Evolutionary conservation across 2,329 filamentous ascomycete species (phyloP).

Genomic region (Colletotrichum magnum): DNA sequence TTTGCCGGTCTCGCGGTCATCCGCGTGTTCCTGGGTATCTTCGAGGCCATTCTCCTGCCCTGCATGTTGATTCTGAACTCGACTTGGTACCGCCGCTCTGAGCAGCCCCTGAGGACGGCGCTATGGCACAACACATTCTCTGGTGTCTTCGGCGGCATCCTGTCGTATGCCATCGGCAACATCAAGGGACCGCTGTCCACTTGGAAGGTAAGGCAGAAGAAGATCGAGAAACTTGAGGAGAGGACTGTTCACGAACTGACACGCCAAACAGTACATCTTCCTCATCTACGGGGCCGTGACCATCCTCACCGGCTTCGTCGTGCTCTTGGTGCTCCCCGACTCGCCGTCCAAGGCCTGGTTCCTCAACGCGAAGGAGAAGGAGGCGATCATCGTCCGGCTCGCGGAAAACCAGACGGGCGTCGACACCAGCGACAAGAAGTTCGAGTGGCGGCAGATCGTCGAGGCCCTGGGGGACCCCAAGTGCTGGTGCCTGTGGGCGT

Average conservation of each 20-base stretch:
- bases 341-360: constrained; percentile 68
- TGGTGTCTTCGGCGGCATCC: constrained; percentile 61
- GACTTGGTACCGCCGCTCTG: constrained; percentile 63
- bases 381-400: constrained; percentile 78
- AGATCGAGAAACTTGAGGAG: not conserved
- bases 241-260: constrained; percentile 38
- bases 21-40: constrained; percentile 43
- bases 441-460: constrained; percentile 68
- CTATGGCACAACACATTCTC: constrained; percentile 70
- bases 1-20: constrained; percentile 42
- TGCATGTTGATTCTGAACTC: constrained; percentile 63
- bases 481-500: constrained; percentile 71
- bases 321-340: constrained; percentile 71
- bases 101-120: constrained; percentile 75
- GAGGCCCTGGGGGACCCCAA: constrained; percentile 64
- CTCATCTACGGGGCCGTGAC: constrained; percentile 74
- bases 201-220: constrained; percentile 52
- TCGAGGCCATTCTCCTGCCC: constrained; percentile 53
- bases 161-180: constrained; percentile 60
- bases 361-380: constrained; percentile 75
- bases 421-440: constrained; percentile 71
- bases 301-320: constrained; percentile 68
- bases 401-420: constrained; percentile 83
- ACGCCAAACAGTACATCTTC: constrained; percentile 65
- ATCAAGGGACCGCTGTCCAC: constrained; percentile 45